phyloP scores from a whole-genome alignment of 352 stramenopile genomes.

The Aphanomyces astaci region DNA sequence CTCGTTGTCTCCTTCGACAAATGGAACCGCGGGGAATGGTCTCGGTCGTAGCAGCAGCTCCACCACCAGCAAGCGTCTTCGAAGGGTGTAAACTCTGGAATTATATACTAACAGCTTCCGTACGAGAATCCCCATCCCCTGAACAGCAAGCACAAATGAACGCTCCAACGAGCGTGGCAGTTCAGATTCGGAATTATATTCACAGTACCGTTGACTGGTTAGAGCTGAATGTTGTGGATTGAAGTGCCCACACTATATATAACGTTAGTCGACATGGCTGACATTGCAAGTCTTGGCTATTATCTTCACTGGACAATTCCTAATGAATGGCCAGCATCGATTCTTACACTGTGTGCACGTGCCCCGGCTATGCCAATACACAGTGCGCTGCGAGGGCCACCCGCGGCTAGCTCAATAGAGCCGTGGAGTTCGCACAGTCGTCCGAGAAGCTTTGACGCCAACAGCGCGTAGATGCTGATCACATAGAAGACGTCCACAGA shows the following conservation, averaged over 20 bases:
- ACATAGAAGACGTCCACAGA: not conserved
- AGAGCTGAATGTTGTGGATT: no score
- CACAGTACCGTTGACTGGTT: no score
- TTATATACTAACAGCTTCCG: no score
- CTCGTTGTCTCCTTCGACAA: no score
- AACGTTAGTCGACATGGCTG: no score
- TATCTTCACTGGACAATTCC: not conserved
- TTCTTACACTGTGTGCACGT: not conserved
- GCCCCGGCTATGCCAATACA: not conserved
- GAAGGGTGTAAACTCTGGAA: not conserved
- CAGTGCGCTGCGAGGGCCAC: no score
- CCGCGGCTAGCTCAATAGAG: not conserved
- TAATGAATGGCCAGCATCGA: not conserved
- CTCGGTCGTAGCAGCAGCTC: no score
- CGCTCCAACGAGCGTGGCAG: not conserved
- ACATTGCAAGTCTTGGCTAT: not conserved
- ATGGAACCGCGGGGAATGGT: no score
- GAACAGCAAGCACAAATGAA: no score
- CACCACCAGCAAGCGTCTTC: not conserved
- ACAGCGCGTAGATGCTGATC: conserved; percentile 14
- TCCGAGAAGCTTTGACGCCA: not conserved
- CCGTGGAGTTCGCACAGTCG: not conserved
- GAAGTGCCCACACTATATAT: no score
- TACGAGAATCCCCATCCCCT: no score
- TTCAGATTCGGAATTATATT: no score